Base-by-base conservation (phyloP, 768 basidiomycete species). In the Sporobolomyces roseus region DNA sequence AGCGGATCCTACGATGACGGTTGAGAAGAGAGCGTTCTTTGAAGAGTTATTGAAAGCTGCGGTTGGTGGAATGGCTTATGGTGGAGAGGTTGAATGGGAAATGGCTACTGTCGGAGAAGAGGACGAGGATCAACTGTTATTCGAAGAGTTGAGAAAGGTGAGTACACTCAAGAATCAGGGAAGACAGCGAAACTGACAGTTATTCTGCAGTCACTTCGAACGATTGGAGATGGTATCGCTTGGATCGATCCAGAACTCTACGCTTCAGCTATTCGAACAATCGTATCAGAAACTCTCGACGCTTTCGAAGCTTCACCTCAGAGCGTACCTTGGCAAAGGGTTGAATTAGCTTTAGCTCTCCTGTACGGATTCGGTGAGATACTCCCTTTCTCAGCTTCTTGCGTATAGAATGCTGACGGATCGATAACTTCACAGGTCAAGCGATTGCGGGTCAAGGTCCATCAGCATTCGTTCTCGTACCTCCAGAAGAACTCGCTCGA, bases 261-360 rank as follows among this genome's bases (percentile, higher is more conserved):
- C 63, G 88, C 88, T 1, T 84, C 84, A 21, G 86, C 88, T 0
- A 85, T 97, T 12, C 84, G 85, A 36, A 83, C 84, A 9, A 83
- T 91, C 33, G 86, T 91, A 14, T 78, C 89, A 68, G 84, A 84
- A 66, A 93, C 90, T 0, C 83, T 96, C 36, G 84, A 87, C 8
- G 83, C 85, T 1, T 89, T 87, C 74, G 82, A 83, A 58, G 56
- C 74, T 0, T 69, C 67, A 17, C 86, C 88, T 0, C 78, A 84
- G 0, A 77, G 82, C 23, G 78, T 96, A 41, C 84, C 88, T 67
- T 98, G 96, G 96, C 86, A 91, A 74, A 88, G 93, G 71, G 91
- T 89, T 4, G 96, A 99, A 78, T 83, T 98, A 25, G 92, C 90
- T 1, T 81, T 94, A n/a, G 92, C 92, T 78, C 83, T 98, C 30